A percentile compares a stretch with the other conserved stretches of the same genome.
These are phyloP conservation scores for Alternaria rosae DNA, from an alignment of 2,329 filamentous ascomycete species.

Conservation along the genomic window DNA sequence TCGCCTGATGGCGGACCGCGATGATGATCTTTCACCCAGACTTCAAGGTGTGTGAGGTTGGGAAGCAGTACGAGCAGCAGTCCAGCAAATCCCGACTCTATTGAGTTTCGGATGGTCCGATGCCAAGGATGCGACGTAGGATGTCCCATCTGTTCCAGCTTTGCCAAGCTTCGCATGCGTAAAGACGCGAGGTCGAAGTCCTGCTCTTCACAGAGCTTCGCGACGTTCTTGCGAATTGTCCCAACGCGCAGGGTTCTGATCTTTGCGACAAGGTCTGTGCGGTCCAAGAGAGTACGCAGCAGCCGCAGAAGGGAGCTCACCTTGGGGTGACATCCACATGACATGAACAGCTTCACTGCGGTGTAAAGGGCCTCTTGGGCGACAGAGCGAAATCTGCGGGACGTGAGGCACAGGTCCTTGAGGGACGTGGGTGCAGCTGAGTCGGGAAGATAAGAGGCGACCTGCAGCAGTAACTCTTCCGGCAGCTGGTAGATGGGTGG, in stretches of 20 bases:
- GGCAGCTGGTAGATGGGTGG: constrained; percentile 22
- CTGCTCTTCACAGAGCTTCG: constrained; percentile 19
- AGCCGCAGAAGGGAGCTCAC: constrained; percentile 27
- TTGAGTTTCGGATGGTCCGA: constrained; percentile 24
- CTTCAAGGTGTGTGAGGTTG: constrained; percentile 27
- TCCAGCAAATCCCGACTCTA: constrained; percentile 36
- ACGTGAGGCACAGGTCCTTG: constrained; percentile 23
- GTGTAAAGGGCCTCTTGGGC: constrained; percentile 29
- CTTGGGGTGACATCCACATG: constrained; percentile 25
- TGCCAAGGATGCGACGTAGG: constrained; percentile 21
- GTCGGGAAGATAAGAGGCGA: constrained; percentile 22
- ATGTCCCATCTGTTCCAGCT: constrained; percentile 21
- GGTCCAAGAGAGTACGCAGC: constrained; percentile 31
- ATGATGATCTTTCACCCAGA: constrained; percentile 28
- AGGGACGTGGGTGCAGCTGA: constrained; percentile 19
- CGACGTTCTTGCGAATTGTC: constrained; percentile 24
- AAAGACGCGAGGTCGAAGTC: constrained; percentile 20
- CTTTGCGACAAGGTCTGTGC: constrained; percentile 29
- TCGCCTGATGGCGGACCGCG: constrained; percentile 26
- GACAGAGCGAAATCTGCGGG: constrained; percentile 23
- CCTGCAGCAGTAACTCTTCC: constrained; percentile 30
- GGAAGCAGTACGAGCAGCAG: constrained; percentile 28
- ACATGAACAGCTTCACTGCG: constrained; percentile 19
- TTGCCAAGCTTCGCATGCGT: constrained; percentile 16
- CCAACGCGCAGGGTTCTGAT: constrained; percentile 26